Conservation (phyloP, 2,329 filamentous ascomycete species). For the Thelonectria olida region DNA sequence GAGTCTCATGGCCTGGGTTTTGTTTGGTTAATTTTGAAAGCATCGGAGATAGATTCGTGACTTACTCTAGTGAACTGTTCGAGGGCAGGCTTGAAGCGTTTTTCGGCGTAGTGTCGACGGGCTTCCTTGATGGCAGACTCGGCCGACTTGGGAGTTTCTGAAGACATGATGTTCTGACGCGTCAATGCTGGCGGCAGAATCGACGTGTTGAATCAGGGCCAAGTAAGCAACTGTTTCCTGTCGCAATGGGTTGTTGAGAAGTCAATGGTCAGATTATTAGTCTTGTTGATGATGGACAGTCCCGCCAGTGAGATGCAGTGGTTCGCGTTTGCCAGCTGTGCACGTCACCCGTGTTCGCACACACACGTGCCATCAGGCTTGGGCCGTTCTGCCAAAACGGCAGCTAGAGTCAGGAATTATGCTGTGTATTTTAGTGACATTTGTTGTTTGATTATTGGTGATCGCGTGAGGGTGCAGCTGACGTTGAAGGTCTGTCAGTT, state of each 20-base stretch:
- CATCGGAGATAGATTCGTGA: no score
- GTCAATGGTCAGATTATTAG: no score
- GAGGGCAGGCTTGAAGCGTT: slow-evolving; percentile 47
- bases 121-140: slow-evolving; percentile 46
- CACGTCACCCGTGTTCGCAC: no score
- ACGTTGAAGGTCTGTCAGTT: no score
- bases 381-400: not conserved
- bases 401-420: not conserved
- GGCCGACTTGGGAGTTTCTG: slow-evolving; percentile 23
- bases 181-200: not conserved
- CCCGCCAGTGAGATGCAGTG: no score
- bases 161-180: slow-evolving; percentile 24
- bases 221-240: no score
- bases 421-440: no score
- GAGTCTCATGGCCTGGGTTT: slow-evolving; percentile 47
- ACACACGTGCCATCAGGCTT: not conserved
- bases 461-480: no score
- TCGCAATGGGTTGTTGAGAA: no score
- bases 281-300: not conserved
- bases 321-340: not conserved
- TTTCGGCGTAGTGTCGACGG: slow-evolving; percentile 44
- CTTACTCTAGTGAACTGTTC: slow-evolving; percentile 49
- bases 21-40: not conserved
- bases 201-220: not conserved
- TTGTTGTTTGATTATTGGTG: no score